Evolutionary conservation across 2,329 filamentous ascomycete genomes (phyloP), one percentile per base, ranked within the genome.

Genomic region (Phoma sp.): DNA sequence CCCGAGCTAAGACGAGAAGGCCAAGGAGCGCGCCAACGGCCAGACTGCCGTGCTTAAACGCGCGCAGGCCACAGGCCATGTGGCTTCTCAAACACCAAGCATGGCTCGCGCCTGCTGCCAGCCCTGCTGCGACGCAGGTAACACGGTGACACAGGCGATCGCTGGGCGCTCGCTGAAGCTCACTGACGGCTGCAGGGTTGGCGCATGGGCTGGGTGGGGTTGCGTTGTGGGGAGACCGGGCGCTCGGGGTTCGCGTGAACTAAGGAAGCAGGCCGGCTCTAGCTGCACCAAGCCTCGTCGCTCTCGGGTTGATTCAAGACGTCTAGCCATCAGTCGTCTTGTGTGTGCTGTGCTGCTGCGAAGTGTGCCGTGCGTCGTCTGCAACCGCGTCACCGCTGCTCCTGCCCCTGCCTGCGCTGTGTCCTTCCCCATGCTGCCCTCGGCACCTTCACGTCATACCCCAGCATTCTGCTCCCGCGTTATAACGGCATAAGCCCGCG

Each of bases 281-380:
- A 54, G 48, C 41, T 51, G 33, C 47, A 39, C 32, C 38, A 25
- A 41, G 43, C 50, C 50, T 43, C 50, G 50, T 53, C 23, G 44
- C 50, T 37, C 45, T 46, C 52, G 52, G 52, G 52, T 49, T 22
- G 46, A 49, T 49, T 49, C 52, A 55, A 49, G 52, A 45, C 57
- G 50, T 39, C 47, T 46, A 53, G 51, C 33, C 55, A 55, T 48
- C 18, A 35, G 18, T 39, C 29, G 52, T 41, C 30, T 42, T 32
- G 46, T 41, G 42, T 32, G 42, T 37, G 46, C 45, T 49, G 52
- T 46, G 37, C 54, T 48, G 44, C 39, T 42, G 43, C 32, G 7
- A 39, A 24, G 36, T 43, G 52, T 55, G 52, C 52, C 52, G 52
- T 47, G 52, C 37, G 32, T 46, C 36, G 18, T 11, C 39, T 41